Percentiles rank a stretch among this genome's conserved stretches.
phyloP scores from a whole-genome alignment of 2,329 filamentous ascomycete genomes.

The Trichocomaceae sp. region DNA sequence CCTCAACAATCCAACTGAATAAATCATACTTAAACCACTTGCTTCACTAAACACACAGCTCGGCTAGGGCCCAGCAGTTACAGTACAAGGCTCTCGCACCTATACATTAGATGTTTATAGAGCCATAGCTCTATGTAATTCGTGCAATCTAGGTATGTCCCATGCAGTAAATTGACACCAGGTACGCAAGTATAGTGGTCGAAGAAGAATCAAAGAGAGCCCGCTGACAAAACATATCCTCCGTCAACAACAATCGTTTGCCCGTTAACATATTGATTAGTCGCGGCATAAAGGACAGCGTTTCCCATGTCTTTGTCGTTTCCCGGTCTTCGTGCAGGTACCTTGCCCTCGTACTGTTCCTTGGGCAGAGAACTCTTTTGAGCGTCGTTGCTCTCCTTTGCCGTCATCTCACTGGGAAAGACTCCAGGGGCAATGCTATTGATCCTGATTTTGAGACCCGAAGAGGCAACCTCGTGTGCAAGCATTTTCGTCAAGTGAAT shows the following conservation, averaged over 20 bases:
- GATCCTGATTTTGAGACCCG: slow-evolving; percentile 52
- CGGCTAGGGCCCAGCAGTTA: too few species aligned
- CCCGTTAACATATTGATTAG: slow-evolving; percentile 48
- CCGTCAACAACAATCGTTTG: slow-evolving; percentile 49
- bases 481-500: slow-evolving; percentile 68
- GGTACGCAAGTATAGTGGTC: too few species aligned
- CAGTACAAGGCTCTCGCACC: too few species aligned
- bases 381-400: slow-evolving; percentile 50
- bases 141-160: too few species aligned
- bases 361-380: slow-evolving; percentile 56
- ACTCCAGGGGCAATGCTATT: slow-evolving; percentile 64
- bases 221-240: slow-evolving; percentile 40
- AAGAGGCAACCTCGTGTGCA: slow-evolving; percentile 57
- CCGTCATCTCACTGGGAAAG: slow-evolving; percentile 63
- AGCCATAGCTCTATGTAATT: too few species aligned
- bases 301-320: slow-evolving; percentile 64
- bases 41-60: too few species aligned
- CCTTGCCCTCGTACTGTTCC: slow-evolving; percentile 57
- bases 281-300: slow-evolving; percentile 49
- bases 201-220: slow-evolving; percentile 4
- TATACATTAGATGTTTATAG: too few species aligned
- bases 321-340: slow-evolving; percentile 55
- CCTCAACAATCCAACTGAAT: too few species aligned
- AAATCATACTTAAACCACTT: too few species aligned
- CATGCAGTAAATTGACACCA: too few species aligned